These are phyloP conservation scores for Cryptosporidium bovis DNA, from an alignment of 169 alveolate genomes.

Conservation along the genomic window DNA sequence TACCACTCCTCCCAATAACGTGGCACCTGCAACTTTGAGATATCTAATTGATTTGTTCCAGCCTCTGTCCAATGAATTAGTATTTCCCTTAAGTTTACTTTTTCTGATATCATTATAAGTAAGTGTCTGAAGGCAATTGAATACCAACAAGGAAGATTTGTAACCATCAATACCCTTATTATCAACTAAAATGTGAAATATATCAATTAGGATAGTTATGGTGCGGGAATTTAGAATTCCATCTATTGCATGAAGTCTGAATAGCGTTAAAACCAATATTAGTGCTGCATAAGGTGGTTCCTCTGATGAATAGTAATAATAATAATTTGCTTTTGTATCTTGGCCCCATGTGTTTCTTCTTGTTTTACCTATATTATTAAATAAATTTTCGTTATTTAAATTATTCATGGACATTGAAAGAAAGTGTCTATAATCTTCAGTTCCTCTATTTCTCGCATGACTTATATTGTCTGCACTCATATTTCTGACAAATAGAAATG, in stretches of 20 bases:
- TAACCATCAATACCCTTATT: not conserved
- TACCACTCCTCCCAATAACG: slow-evolving; percentile 51
- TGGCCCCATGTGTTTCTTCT: slow-evolving; percentile 64
- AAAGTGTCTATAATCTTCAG: not conserved
- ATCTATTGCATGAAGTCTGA: slow-evolving; percentile 68
- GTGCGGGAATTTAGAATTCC: slow-evolving; percentile 52
- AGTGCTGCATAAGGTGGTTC: slow-evolving; percentile 9
- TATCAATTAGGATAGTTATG: slow-evolving; percentile 31
- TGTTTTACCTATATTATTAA: not conserved
- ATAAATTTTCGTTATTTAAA: slow-evolving; percentile 1
- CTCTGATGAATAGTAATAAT: not conserved
- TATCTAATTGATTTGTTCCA: slow-evolving; percentile 57
- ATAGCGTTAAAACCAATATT: slow-evolving; percentile 24
- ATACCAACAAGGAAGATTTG: slow-evolving; percentile 3
- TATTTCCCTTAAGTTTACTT: slow-evolving; percentile 20
- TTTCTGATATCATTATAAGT: slow-evolving; percentile 44
- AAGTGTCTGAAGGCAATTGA: slow-evolving; percentile 39
- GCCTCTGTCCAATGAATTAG: slow-evolving; percentile 31
- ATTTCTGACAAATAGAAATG: slow-evolving; percentile 35
- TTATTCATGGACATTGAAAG: slow-evolving; percentile 11
- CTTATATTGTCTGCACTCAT: slow-evolving; percentile 22
- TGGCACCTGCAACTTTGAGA: slow-evolving; percentile 67
- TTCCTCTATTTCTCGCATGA: not conserved
- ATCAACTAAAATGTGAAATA: slow-evolving; percentile 17
- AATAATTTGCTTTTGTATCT: slow-evolving; percentile 7